Conservation (phyloP, 2,329 filamentous ascomycete genomes). For the Fusarium lyarnte region DNA sequence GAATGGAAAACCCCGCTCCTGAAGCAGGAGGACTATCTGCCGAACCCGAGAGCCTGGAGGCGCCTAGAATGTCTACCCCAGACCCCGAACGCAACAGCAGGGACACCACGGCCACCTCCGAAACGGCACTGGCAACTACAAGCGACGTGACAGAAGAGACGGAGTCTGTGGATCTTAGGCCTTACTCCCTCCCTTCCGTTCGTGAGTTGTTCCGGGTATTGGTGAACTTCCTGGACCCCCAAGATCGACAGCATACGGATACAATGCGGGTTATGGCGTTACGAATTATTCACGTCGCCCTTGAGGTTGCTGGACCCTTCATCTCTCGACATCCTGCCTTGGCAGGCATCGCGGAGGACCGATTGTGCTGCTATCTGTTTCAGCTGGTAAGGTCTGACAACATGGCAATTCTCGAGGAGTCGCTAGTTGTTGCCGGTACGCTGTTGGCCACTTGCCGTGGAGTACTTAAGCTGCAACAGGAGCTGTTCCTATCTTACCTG, state of each 20-base stretch:
- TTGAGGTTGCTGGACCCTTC: constrained; percentile 94
- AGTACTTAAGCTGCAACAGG: constrained; percentile 94
- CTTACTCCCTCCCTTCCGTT: constrained; percentile 94
- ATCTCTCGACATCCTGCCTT: constrained; percentile 92
- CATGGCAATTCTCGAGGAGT: constrained; percentile 92
- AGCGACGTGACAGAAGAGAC: constrained; percentile 52
- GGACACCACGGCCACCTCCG: constrained; percentile 63
- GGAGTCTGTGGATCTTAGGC: constrained; percentile 72
- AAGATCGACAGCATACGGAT: constrained; percentile 92
- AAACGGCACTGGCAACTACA: constrained; percentile 19
- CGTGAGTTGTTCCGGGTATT: constrained; percentile 93
- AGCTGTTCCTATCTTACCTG: constrained; percentile 93
- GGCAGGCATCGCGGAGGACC: constrained; percentile 88
- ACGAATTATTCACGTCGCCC: constrained; percentile 94
- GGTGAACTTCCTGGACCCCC: constrained; percentile 91
- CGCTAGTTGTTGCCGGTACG: constrained; percentile 89
- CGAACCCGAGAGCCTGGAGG: constrained; percentile 30
- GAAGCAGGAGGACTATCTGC: constrained; percentile 34
- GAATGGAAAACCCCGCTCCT: constrained; percentile 69
- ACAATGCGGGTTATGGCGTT: constrained; percentile 97
- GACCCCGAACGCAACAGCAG: constrained; percentile 52
- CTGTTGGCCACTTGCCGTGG: constrained; percentile 88
- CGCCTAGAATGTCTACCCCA: constrained; percentile 26
- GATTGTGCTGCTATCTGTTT: constrained; percentile 92
- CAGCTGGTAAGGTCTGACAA: constrained; percentile 97